Conservation (phyloP, 495 filamentous ascomycete genomes). For the Penicillium paxilli region DNA sequence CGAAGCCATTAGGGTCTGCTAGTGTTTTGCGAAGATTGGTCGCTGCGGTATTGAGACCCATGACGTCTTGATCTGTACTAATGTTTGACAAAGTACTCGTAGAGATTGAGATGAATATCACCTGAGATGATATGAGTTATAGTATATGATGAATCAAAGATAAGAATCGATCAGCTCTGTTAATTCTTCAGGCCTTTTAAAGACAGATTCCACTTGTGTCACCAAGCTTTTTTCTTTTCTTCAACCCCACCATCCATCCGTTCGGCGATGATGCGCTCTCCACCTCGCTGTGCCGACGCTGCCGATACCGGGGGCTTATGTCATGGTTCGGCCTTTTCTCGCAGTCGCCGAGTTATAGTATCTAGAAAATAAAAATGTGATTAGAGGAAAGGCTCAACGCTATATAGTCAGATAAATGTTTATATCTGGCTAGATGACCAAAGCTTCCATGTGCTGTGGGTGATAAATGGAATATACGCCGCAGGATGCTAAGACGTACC, state of each 20-base stretch:
- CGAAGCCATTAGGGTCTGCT: constrained; percentile 34
- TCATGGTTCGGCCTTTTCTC: constrained; percentile 16
- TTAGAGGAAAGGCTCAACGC: not conserved
- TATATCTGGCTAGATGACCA: not conserved
- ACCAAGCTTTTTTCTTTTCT: constrained; percentile 7
- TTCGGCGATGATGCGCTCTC: constrained; percentile 16
- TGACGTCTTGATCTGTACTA: constrained; percentile 14
- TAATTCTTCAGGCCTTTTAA: not conserved
- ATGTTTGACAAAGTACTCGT: not conserved
- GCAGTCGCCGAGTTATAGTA: constrained; percentile 1
- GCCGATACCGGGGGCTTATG: constrained; percentile 23
- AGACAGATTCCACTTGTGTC: constrained; percentile 5
- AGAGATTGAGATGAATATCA: too few relatives aligned
- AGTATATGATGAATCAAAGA: not conserved
- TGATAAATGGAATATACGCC: too few relatives aligned
- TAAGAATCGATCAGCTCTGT: not conserved
- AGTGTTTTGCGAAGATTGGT: constrained; percentile 30
- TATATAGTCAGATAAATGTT: not conserved
- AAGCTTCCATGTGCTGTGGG: too few relatives aligned
- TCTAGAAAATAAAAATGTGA: not conserved
- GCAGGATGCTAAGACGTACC: too few relatives aligned
- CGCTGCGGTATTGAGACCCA: constrained; percentile 32
- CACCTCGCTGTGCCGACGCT: constrained; percentile 6
- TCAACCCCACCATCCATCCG: constrained; percentile 7
- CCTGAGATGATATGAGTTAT: not conserved